Base-by-base conservation (phyloP, 139 green algal species). In the Haematococcus sp. region DNA sequence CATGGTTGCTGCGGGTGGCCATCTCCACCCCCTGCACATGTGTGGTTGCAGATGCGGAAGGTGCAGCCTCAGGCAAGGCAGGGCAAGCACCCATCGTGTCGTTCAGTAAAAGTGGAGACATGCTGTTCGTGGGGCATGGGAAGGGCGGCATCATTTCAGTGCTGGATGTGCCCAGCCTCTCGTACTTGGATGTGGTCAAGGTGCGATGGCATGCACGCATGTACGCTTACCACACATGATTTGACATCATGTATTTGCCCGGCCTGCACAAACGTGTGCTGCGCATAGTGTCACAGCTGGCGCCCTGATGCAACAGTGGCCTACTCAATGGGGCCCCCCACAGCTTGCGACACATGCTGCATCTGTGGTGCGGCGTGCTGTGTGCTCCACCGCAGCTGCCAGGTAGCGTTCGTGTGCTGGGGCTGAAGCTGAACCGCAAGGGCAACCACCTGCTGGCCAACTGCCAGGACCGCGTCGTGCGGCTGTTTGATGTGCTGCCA, bases 391-490 rank as follows among this genome's bases (percentile, higher is more conserved):
- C 61, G 56, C 72, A 88, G 84, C 56, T 90, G 28, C 79, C 81
- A 19, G 82, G 78, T 51, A 71, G 71, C 0, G 74, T 81, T 0
- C 78, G 82, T 4, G 76, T 97, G 4, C 67, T 77, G 30, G 60
- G 73, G 0, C 75, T 97, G 67, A 43, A 33, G 23, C 74, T 95
- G 19, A 90, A 86, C 75, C 81, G 84, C 67, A 84, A 84, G 65
- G 91, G 92, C 19, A 80, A 40, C 27, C 81, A 85, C 46, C 78
- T 97, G 70, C 79, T 98, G 30, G 79, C 79, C 31, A 90, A 82
- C 68, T 93, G 89, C 76, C 73, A 76, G 2, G 92, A 97, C 84
- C 80, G 82, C 4, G 64, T 73, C 3, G 75, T 96, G 5, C 81
- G 88, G 1, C 32, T 92, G 72, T 89, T 80, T 46, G 82, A 91